Evolutionary conservation across 805 yeast genomes (phyloP).

Genomic region (Yarrowia osloensis): DNA sequence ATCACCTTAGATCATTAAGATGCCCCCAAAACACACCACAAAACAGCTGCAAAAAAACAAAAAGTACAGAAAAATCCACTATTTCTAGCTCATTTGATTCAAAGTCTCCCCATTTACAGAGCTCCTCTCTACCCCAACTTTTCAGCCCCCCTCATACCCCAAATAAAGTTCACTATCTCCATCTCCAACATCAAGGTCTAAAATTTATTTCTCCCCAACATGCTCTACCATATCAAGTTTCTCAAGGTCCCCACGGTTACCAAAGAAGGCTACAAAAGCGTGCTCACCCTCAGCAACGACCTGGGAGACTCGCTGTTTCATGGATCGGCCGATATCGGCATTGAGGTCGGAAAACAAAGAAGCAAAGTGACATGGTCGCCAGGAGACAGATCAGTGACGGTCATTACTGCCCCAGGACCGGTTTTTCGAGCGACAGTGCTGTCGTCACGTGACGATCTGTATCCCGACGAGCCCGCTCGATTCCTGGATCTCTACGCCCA

Average conservation of each 20-base stretch:
- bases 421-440: neutral
- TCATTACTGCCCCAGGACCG: neutral
- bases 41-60: too few relatives aligned
- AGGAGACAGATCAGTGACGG: neutral
- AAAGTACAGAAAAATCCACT: too few relatives aligned
- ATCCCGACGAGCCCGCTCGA: neutral
- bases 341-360: neutral
- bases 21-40: neutral
- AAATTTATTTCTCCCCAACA: neutral
- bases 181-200: neutral
- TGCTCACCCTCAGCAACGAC: slow-evolving; percentile 44
- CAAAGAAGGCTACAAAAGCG: slow-evolving; percentile 30
- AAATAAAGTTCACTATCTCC: slow-evolving; percentile 40
- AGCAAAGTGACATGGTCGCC: neutral
- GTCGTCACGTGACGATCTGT: neutral
- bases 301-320: slow-evolving; percentile 47
- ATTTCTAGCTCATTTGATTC: too few relatives aligned
- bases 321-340: slow-evolving; percentile 39
- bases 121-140: neutral
- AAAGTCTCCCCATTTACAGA: too few relatives aligned
- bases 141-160: neutral
- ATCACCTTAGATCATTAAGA: too few relatives aligned
- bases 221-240: slow-evolving; percentile 45
- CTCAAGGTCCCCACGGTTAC: slow-evolving; percentile 40
- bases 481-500: neutral